A percentile compares a stretch with the other conserved stretches of the same genome.
These are phyloP conservation scores for Camellia lanceoleosa DNA, from an alignment of 148 eudicot species.

Conservation along the genomic window DNA sequence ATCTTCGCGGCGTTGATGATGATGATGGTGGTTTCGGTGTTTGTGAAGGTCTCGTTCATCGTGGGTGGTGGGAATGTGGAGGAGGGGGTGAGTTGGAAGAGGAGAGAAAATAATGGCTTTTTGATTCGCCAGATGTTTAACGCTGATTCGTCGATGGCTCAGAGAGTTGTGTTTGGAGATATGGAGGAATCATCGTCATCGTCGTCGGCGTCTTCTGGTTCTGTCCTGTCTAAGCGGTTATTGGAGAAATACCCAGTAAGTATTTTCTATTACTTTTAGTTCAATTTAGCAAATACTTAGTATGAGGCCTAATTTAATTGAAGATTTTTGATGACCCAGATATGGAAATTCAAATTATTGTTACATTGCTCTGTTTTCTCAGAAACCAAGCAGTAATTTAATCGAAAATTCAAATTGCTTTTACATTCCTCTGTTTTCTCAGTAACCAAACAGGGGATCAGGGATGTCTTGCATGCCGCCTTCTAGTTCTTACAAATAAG, in stretches of 20 bases:
- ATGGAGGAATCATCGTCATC: background rate
- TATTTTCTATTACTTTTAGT: background rate
- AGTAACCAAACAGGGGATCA: background rate
- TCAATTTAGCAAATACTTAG: background rate
- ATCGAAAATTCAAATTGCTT: no score
- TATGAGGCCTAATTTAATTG: background rate
- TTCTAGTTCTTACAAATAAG: no score
- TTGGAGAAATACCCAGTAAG: conserved; percentile 25
- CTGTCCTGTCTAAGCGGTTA: conserved; percentile 19
- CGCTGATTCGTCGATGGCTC: conserved; percentile 8
- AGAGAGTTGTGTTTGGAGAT: conserved; percentile 14
- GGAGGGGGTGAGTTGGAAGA: conserved; percentile 10
- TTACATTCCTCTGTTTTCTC: background rate
- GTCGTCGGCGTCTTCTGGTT: background rate
- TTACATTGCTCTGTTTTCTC: background rate
- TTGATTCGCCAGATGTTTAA: conserved; percentile 13
- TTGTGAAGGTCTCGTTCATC: conserved; percentile 30
- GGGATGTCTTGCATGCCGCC: background rate
- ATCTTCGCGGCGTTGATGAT: conserved; percentile 28
- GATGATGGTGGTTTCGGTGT: conserved; percentile 30
- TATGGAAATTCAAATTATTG: no score
- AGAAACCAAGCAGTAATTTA: background rate
- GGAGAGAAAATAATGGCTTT: background rate
- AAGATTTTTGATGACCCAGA: background rate
- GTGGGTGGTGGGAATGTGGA: conserved; percentile 14